A percentile compares a stretch with the other conserved stretches of the same genome.
Evolutionary conservation across 164 flowering plant species (phyloP).

Genomic region (Aristolochia fimbriata): DNA sequence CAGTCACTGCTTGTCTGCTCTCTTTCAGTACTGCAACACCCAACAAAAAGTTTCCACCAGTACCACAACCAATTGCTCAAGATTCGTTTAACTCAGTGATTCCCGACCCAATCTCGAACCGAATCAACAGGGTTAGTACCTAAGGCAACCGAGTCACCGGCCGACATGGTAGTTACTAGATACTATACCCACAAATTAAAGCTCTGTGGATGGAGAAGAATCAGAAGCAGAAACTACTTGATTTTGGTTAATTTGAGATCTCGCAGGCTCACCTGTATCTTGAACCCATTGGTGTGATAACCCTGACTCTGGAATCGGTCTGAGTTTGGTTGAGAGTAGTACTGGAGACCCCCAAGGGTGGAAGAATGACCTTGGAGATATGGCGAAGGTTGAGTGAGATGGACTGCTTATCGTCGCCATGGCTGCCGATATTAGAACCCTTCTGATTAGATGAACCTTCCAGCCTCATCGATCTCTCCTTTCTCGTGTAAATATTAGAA

Average conservation of each 20-base stretch:
- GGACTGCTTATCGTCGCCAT: not conserved
- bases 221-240: not conserved
- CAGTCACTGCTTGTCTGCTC: not conserved
- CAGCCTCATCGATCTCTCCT: not conserved
- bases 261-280: conserved; percentile 67
- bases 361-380: conserved; percentile 70
- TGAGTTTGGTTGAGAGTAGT: conserved; percentile 28
- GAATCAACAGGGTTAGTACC: no score
- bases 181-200: no score
- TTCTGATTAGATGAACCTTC: not conserved
- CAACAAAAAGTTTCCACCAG: no score
- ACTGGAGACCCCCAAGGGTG: conserved; percentile 64
- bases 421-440: not conserved
- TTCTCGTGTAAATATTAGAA: not conserved
- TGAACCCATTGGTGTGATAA: conserved; percentile 65
- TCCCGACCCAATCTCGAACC: no score
- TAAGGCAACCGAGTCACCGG: not conserved
- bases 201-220: not conserved
- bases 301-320: conserved; percentile 27
- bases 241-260: no score
- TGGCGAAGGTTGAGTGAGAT: conserved; percentile 25
- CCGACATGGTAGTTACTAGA: no score
- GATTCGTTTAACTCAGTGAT: not conserved
- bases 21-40: not conserved
- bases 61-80: not conserved